Conservation (phyloP, 805 yeast species). For the Sugiyamaella qingdaonensis region DNA sequence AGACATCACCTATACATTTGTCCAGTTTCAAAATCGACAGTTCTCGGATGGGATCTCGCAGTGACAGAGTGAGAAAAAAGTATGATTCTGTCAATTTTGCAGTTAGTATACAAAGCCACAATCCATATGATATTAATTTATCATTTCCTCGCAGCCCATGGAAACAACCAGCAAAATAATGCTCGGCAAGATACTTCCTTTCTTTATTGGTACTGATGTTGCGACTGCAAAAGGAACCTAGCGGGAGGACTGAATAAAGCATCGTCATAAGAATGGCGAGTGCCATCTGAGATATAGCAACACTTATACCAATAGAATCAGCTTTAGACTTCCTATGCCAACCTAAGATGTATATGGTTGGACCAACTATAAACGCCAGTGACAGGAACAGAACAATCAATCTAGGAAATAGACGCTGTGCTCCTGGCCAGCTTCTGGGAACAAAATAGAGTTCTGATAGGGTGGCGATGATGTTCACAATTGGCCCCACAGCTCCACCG, state of each 20-base stretch:
- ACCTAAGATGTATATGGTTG: slow-evolving; percentile 50
- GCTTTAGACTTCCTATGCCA: slow-evolving; percentile 33
- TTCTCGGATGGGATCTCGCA: slow-evolving; percentile 93
- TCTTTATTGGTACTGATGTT: slow-evolving; percentile 72
- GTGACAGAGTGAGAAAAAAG: slow-evolving; percentile 80
- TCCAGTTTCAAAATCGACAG: slow-evolving; percentile 75
- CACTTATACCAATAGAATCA: slow-evolving; percentile 51
- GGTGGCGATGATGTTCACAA: slow-evolving; percentile 82
- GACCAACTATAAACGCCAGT: slow-evolving; percentile 45
- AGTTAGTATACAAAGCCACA: slow-evolving; percentile 84
- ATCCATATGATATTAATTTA: slow-evolving; percentile 90
- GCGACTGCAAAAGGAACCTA: slow-evolving; percentile 81
- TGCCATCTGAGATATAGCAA: slow-evolving; percentile 77
- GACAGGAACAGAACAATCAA: slow-evolving; percentile 66
- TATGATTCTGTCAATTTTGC: slow-evolving; percentile 91
- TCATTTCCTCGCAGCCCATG: slow-evolving; percentile 78
- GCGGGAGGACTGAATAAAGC: slow-evolving; percentile 93
- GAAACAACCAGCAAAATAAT: slow-evolving; percentile 93
- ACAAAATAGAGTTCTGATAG: slow-evolving; percentile 91
- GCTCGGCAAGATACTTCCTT: slow-evolving; percentile 86
- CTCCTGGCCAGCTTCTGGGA: slow-evolving; percentile 98
- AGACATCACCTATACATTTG: slow-evolving; percentile 91
- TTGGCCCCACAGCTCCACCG: slow-evolving; percentile 84
- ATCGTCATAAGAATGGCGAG: slow-evolving; percentile 77
- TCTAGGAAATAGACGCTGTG: slow-evolving; percentile 90